Percentiles rank a stretch among this genome's conserved stretches.
Conservation (phyloP, 169 alveolate genomes). For the Amoebophrya sp. region DNA sequence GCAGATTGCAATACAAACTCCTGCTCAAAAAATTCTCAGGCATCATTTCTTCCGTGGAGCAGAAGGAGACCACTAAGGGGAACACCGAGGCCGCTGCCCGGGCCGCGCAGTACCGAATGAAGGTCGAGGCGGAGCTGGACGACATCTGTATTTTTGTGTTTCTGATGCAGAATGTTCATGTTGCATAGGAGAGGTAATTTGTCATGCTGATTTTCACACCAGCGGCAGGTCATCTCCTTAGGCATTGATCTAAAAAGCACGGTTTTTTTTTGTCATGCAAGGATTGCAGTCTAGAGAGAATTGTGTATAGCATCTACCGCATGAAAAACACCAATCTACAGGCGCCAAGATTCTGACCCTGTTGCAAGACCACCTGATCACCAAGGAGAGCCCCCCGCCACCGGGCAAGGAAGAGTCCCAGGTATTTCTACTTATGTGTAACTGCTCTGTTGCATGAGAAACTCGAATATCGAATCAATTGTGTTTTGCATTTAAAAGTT, state of each 20-base stretch:
- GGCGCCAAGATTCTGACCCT: conserved; percentile 81
- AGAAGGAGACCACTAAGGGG: conserved; percentile 85
- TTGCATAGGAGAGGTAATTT: too few relatives aligned
- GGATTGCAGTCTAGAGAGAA: too few relatives aligned
- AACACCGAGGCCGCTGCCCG: conserved; percentile 76
- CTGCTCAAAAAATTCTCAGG: too few relatives aligned
- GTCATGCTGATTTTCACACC: too few relatives aligned
- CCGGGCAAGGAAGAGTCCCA: conserved; percentile 34
- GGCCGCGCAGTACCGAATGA: conserved; percentile 84
- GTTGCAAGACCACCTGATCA: conserved; percentile 79
- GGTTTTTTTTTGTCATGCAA: too few relatives aligned
- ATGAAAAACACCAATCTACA: not conserved
- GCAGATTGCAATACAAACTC: too few relatives aligned
- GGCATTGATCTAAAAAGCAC: too few relatives aligned
- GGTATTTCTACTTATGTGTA: conserved; percentile 29
- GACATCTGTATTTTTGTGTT: conserved; percentile 76
- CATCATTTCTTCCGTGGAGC: conserved; percentile 43
- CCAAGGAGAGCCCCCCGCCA: conserved; percentile 61
- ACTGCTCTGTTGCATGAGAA: not conserved
- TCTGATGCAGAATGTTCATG: too few relatives aligned
- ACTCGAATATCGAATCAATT: not conserved
- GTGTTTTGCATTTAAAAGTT: not conserved
- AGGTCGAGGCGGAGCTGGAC: conserved; percentile 85
- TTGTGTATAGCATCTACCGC: too few relatives aligned
- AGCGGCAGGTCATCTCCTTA: too few relatives aligned